Base-by-base conservation (phyloP, 805 yeast species). In the Candida fluviatilis region DNA sequence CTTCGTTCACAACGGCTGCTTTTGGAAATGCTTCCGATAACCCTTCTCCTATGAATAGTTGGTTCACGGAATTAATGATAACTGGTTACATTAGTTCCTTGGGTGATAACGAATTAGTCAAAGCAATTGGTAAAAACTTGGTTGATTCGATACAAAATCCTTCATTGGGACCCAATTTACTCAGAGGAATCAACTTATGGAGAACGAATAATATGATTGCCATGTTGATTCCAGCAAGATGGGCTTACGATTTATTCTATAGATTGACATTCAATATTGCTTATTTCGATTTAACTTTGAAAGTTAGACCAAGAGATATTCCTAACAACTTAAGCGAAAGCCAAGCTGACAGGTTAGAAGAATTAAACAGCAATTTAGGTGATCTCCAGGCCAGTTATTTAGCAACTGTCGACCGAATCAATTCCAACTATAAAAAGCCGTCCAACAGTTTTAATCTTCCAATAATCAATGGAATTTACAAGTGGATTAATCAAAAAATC, bases 51-150 rank as follows among this genome's bases (percentile, higher is more conserved):
- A 14, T 47, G 4, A 48, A 48, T 30, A 45, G 51, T 29, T 55
- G 63, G 56, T 33, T 58, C 17, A 48, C 59, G 11, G 73, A 68
- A 42, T 38, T 62, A 12, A 58, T 65, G 54, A 47, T 67, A 6
- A 52, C 48, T 41, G 61, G 60, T n/a, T 68, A 62, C 43, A 47
- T 67, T 12, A 59, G 68, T 11, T 58, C 68, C 7, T 45, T 65
- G 39, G 71, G 71, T 3, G 50, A 57, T 41, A 70, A 67, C 42
- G 48, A 52, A 18, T 48, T 68, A 28, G 40, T 54, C 6, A 39
- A 48, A 23, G 37, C 44, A 10, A 12, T 25, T 23, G 12, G 14
- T 14, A 21, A 24, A 31, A 31, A 30, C 18, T 13, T 32, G 5
- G 18, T 18, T 4, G 16, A 31, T 18, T 33, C 45, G 14, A 12